Percentiles rank a stretch among this genome's conserved stretches.
Conservation (phyloP, 2,329 filamentous ascomycete genomes). For the Trichoderma sp. region DNA sequence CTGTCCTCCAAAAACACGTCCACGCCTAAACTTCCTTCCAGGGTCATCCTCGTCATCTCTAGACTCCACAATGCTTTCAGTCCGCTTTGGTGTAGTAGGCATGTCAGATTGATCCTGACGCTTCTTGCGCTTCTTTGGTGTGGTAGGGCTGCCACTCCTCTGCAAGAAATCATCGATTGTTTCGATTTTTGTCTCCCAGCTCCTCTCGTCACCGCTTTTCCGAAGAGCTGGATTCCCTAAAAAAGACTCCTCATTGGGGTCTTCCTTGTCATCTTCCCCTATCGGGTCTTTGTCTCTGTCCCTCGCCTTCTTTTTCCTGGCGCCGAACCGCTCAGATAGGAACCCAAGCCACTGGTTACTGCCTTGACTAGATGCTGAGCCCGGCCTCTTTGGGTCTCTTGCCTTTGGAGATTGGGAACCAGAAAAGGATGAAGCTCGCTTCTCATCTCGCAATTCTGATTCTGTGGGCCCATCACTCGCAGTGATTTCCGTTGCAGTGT, state of each 20-base stretch:
- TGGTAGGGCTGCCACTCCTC: not conserved
- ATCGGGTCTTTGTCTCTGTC: conserved; percentile 28
- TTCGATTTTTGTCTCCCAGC: conserved; percentile 16
- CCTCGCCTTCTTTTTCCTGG: conserved; percentile 21
- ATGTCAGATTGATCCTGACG: not conserved
- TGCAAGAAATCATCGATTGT: conserved; percentile 14
- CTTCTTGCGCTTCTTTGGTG: not conserved
- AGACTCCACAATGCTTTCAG: conserved; percentile 24
- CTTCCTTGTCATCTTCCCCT: conserved; percentile 18
- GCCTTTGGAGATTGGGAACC: not conserved
- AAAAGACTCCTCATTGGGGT: conserved; percentile 40
- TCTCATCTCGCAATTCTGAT: not conserved
- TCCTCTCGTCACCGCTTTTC: conserved; percentile 42
- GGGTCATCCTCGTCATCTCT: conserved; percentile 20
- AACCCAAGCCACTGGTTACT: conserved; percentile 22
- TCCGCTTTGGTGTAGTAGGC: conserved; percentile 7
- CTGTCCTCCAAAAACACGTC: conserved; percentile 27
- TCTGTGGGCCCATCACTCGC: not conserved
- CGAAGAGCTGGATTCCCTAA: conserved; percentile 45
- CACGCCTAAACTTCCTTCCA: conserved; percentile 28
- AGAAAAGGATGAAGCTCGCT: not conserved
- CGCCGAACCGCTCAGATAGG: conserved; percentile 35
- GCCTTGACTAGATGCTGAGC: conserved; percentile 1
- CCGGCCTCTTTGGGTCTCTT: not conserved
- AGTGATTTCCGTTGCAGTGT: not conserved